Base-by-base conservation (phyloP, 2,329 filamentous ascomycete species). In the Xylaria multiplex region DNA sequence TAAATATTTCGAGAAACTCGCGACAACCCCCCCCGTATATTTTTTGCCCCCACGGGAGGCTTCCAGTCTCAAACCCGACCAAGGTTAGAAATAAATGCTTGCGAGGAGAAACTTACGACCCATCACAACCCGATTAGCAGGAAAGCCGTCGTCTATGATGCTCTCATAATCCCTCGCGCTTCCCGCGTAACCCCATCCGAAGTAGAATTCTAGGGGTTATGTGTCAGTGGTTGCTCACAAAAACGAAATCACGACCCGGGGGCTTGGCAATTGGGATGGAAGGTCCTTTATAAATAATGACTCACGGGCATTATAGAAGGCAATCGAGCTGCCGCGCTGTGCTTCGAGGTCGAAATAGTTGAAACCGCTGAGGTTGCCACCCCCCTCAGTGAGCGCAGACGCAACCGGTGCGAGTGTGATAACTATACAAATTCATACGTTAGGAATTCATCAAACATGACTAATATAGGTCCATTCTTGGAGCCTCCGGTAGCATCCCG, bases 321-420 rank as follows among this genome's bases (percentile, higher is more conserved):
- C 84, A 32, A 97, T 91, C 49, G 90, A 85, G 16, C 78, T 79
- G 0, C 90, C 90, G 6, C 87, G 83, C 77, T 87, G 84, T 11
- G 85, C 83, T 76, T 97, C 93, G 2, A 97, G 84, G 11, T 88
- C 83, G 50, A 88, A 84, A 78, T 97, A 97, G 76, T 88, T 86
- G 78, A 97, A 97, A 0, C 93, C 94, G 65, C 90, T 93, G 2
- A 97, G 84, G 76, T 93, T 91, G 52, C 77, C 79, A 24, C 76
- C 77, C 27, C 78, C 76, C 69, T 83, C 79, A 46, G 90, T 85
- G 30, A 89, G 79, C 0, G 92, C 93, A 1, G 91, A 90, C 2
- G 92, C 92, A 1, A 96, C 93, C 0, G 93, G 93, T 0, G 93
- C 92, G 11, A 97, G 81, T 0, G 93, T 93, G 74, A 96, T 90